Conservation (phyloP, 2,329 filamentous ascomycete species). For the Sarocladium brachiariae region DNA sequence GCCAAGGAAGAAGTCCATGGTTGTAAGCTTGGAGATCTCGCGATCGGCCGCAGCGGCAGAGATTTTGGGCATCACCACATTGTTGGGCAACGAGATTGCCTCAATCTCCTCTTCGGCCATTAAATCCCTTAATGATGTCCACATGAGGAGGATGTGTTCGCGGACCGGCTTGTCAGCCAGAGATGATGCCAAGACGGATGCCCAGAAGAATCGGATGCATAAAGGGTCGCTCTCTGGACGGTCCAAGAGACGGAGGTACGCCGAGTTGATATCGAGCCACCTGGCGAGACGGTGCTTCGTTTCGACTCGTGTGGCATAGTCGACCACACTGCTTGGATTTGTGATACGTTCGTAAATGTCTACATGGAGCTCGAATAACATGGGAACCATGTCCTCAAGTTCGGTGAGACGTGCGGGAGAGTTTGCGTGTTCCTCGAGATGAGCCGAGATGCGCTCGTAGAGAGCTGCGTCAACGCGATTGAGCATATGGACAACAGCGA, state of each 20-base stretch:
- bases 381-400: slow-evolving; percentile 43
- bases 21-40: slow-evolving; percentile 86
- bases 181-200: slow-evolving; percentile 46
- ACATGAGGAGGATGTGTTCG: slow-evolving; percentile 51
- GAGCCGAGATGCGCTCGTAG: slow-evolving; percentile 37
- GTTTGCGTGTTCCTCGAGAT: slow-evolving; percentile 27
- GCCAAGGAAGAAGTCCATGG: slow-evolving; percentile 91
- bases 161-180: slow-evolving; percentile 45
- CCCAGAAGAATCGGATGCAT: slow-evolving; percentile 50
- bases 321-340: slow-evolving; percentile 48
- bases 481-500: slow-evolving; percentile 49
- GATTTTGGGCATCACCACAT: slow-evolving; percentile 79
- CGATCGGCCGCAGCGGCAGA: slow-evolving; percentile 78
- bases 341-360: slow-evolving; percentile 54
- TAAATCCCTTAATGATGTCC: slow-evolving; percentile 50
- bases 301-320: slow-evolving; percentile 39
- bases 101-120: slow-evolving; percentile 33
- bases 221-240: slow-evolving; percentile 30
- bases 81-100: slow-evolving; percentile 67
- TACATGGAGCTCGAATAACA: slow-evolving; percentile 55
- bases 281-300: slow-evolving; percentile 42
- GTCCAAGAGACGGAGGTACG: slow-evolving; percentile 32
- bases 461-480: slow-evolving; percentile 46
- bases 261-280: slow-evolving; percentile 45
- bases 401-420: slow-evolving; percentile 21